Evolutionary conservation across 2,329 filamentous ascomycete species (phyloP).

Genomic region (Beauveria sp.): DNA sequence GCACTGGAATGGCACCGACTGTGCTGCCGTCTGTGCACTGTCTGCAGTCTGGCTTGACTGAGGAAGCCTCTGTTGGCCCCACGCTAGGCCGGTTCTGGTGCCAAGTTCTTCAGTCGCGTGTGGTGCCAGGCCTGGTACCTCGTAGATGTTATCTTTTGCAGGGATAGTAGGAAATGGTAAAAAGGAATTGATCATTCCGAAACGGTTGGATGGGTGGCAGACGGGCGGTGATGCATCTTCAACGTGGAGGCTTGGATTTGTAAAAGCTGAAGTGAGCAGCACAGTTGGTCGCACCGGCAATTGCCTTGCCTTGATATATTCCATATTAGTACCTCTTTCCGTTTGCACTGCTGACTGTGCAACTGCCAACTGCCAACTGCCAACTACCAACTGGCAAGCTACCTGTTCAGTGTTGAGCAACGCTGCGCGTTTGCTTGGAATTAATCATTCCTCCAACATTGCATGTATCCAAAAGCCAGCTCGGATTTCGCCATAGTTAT

Average conservation of each 20-base stretch:
- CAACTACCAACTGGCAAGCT: too few relatives aligned
- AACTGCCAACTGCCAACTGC: neutral
- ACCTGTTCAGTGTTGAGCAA: too few relatives aligned
- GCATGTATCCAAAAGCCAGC: neutral
- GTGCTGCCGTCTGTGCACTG: neutral
- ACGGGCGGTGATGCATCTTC: neutral
- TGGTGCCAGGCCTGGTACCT: neutral
- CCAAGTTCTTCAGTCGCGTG: neutral
- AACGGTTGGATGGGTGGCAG: neutral
- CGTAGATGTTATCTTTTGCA: neutral
- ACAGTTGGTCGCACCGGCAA: neutral
- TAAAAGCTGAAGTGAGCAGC: too few relatives aligned
- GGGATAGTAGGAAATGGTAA: too few relatives aligned
- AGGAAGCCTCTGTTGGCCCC: neutral
- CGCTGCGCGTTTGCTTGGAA: too few relatives aligned
- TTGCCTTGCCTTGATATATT: too few relatives aligned
- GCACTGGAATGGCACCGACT: slow-evolving; percentile 3
- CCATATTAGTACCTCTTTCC: neutral
- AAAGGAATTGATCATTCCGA: too few relatives aligned
- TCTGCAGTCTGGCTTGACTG: too few relatives aligned
- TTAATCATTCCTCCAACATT: too few relatives aligned
- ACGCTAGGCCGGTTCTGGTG: neutral
- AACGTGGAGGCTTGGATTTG: too few relatives aligned
- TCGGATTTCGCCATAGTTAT: neutral
- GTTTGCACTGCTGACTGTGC: neutral